These are phyloP conservation scores for Akanthomyces uredinophilus DNA, from an alignment of 2,329 filamentous ascomycete species.

Conservation along the genomic window DNA sequence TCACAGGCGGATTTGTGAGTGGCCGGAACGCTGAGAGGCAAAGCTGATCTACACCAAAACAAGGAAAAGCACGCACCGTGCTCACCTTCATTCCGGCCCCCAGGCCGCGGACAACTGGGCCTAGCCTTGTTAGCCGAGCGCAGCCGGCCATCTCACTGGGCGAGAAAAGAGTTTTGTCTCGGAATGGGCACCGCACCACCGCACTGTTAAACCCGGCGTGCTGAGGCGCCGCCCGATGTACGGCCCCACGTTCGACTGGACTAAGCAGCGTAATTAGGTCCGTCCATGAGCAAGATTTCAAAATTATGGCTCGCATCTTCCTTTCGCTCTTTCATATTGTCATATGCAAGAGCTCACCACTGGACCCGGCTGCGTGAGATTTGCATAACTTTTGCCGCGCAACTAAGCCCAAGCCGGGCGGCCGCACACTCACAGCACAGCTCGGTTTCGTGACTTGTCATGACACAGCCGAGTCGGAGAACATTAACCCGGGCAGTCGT, in stretches of 20 bases:
- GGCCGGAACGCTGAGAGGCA: neutral
- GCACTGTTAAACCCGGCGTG: neutral
- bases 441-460: neutral
- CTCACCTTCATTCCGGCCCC: neutral
- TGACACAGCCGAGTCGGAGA: neutral
- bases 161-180: neutral
- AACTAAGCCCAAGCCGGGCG: neutral
- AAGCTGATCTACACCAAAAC: too few relatives aligned
- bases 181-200: neutral
- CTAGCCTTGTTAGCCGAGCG: neutral
- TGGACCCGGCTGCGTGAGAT: neutral
- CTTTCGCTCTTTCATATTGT: neutral
- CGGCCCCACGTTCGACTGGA: neutral
- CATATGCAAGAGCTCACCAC: neutral
- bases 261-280: neutral
- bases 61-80: neutral
- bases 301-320: neutral
- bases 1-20: neutral
- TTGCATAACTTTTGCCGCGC: neutral
- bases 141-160: neutral
- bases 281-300: neutral
- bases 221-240: neutral
- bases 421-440: neutral
- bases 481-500: neutral
- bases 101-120: neutral